A percentile compares a stretch with the other conserved stretches of the same genome.
Evolutionary conservation across 805 yeast species (phyloP).

Genomic region (Lipomyces yamanashiensis): DNA sequence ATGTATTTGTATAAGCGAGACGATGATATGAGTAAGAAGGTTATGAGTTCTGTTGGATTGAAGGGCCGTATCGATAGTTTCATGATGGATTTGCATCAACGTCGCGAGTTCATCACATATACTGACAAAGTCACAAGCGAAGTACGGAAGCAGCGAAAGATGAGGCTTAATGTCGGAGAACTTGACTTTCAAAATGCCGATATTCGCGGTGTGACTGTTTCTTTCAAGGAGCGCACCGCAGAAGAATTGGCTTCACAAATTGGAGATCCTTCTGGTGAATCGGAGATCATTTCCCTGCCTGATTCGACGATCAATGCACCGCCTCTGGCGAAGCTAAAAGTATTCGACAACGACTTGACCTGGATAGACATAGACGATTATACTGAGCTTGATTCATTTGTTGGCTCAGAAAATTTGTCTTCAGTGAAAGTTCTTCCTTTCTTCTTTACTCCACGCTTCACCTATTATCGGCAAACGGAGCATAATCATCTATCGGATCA

Average conservation of each 20-base stretch:
- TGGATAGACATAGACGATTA: slow-evolving; percentile 85
- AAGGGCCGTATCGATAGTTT: slow-evolving; percentile 63
- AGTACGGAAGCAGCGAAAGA: slow-evolving; percentile 47
- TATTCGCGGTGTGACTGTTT: slow-evolving; percentile 66
- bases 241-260: slow-evolving; percentile 45
- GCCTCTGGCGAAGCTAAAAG: slow-evolving; percentile 40
- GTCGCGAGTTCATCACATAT: slow-evolving; percentile 44
- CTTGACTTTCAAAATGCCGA: slow-evolving; percentile 72
- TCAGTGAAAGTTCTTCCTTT: slow-evolving; percentile 62
- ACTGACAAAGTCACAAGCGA: slow-evolving; percentile 27
- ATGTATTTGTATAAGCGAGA: slow-evolving; percentile 60
- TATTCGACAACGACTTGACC: slow-evolving; percentile 45
- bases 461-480: slow-evolving; percentile 67
- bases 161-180: slow-evolving; percentile 70
- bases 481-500: slow-evolving; percentile 45
- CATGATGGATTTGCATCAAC: slow-evolving; percentile 69
- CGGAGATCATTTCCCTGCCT: slow-evolving; percentile 23
- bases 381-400: slow-evolving; percentile 58
- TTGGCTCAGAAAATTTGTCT: slow-evolving; percentile 39
- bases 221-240: slow-evolving; percentile 61
- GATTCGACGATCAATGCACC: slow-evolving; percentile 38
- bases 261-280: slow-evolving; percentile 37
- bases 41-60: slow-evolving; percentile 63
- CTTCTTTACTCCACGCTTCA: slow-evolving; percentile 68
- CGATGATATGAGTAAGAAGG: slow-evolving; percentile 50